A percentile compares a stretch with the other conserved stretches of the same genome.
These are phyloP conservation scores for Colletotrichum sp. DNA, from an alignment of 2,329 filamentous ascomycete species.

Conservation along the genomic window DNA sequence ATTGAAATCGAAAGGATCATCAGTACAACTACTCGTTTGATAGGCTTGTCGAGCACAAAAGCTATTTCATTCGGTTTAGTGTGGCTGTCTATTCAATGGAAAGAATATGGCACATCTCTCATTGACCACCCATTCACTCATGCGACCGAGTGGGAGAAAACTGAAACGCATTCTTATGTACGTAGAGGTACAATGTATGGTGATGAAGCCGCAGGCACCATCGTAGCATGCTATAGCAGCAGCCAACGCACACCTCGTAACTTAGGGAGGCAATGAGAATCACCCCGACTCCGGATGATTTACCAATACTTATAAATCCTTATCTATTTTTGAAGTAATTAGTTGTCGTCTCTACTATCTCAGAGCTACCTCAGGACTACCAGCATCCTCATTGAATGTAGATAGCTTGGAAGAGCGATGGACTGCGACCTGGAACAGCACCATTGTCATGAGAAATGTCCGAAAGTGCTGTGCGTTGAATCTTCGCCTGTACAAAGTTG, in stretches of 20 bases:
- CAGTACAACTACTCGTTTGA: background rate
- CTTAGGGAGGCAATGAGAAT: background rate
- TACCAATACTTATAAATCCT: rapidly evolving
- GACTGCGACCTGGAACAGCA: background rate
- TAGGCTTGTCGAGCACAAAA: background rate
- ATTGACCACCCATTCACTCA: background rate
- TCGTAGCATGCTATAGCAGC: background rate
- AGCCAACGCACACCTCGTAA: too few species aligned
- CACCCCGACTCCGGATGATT: rapidly evolving
- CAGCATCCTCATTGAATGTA: background rate
- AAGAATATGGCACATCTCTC: background rate
- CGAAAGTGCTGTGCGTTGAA: background rate
- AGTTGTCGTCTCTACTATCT: background rate
- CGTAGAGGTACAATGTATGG: background rate
- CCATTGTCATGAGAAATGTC: background rate
- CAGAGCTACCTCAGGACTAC: background rate
- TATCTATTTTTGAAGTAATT: background rate
- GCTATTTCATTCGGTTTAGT: background rate
- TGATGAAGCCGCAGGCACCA: background rate
- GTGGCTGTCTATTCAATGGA: background rate
- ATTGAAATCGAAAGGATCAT: background rate
- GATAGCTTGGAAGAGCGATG: background rate
- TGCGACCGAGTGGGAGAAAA: background rate
- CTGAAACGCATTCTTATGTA: background rate
- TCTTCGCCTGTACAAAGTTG: background rate